Percentiles rank a stretch among this genome's conserved stretches.
These are phyloP conservation scores for Colletotrichum sp. DNA, from an alignment of 2,329 filamentous ascomycete genomes.

Conservation along the genomic window DNA sequence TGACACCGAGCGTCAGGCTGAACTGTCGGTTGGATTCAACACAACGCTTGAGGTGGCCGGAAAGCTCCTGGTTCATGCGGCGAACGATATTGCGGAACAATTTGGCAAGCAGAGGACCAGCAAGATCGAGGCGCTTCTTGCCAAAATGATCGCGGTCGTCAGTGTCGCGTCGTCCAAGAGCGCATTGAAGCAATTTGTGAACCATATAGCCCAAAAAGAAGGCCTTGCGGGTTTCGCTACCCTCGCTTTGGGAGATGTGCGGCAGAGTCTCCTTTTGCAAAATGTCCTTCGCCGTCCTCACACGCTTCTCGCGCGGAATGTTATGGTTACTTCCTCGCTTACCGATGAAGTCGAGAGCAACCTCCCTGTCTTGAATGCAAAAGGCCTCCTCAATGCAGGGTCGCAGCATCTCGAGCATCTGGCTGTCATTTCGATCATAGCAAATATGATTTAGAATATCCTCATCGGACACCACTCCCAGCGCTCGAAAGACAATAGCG, in stretches of 20 bases:
- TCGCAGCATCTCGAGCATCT: conserved; percentile 97
- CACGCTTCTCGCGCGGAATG: conserved; percentile 74
- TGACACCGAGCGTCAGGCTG: conserved; percentile 88
- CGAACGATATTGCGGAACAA: conserved; percentile 92
- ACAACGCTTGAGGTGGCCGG: conserved; percentile 88
- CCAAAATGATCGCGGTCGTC: conserved; percentile 99
- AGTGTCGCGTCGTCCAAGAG: conserved; percentile 88
- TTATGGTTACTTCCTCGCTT: conserved; percentile 82
- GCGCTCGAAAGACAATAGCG: conserved; percentile 91
- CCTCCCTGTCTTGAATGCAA: conserved; percentile 92
- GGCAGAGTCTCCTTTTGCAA: conserved; percentile 96
- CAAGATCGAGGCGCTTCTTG: conserved; percentile 96
- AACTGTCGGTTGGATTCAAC: conserved; percentile 91
- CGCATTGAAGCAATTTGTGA: conserved; percentile 91
- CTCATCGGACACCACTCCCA: conserved; percentile 95
- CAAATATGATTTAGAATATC: conserved; percentile 98
- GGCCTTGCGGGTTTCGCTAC: conserved; percentile 93
- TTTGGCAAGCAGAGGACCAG: conserved; percentile 92
- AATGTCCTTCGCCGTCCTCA: conserved; percentile 90
- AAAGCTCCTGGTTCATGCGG: conserved; percentile 89
- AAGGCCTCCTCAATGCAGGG: conserved; percentile 98
- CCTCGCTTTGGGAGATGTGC: conserved; percentile 94
- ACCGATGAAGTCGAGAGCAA: conserved; percentile 93
- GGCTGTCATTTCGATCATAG: conserved; percentile 91
- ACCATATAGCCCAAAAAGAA: conserved; percentile 99